Evolutionary conservation across 2,329 filamentous ascomycete species (phyloP), one percentile per base, ranked within the genome.

Genomic region (Exophiala bonariae): DNA sequence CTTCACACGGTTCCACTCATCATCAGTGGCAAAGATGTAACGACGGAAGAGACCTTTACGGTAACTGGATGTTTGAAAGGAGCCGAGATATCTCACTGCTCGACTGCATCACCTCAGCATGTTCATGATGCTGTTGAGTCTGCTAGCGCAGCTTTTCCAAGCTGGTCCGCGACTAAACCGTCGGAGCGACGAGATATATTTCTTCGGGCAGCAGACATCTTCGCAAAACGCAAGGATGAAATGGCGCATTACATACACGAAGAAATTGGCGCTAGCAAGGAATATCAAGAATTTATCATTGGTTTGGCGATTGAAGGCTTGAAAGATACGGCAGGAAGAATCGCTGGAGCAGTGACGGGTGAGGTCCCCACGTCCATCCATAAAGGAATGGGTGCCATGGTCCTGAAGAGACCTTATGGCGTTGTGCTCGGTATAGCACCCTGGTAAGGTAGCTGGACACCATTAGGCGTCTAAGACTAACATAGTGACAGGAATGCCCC

Each of bases 381-480:
- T 10, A 71, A 79, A 22, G 76, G 74, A 0, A 75, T 75, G 22
- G 73, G 70, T 40, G 87, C 83, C 0, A 72, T 93, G 55, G 70
- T 93, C 3, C 68, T 83, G 51, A 85, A 82, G 61, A 86, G 90
- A 66, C 88, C 89, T 0, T 89, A 81, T 57, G 89, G 89, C 1
- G 88, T 92, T 6, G 77, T 91, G 10, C 70, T 93, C 23, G 83
- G 81, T 3, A 89, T 95, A 65, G 86, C 85, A 3, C 87, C 89
- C 7, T 95, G 89, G 76, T 76, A 82, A 55, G 78, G 77, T 0
- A 26, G 23, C 6, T 11, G 11, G 23, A 11, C n/a, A n/a, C n/a
- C n/a, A n/a, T n/a, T n/a, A n/a, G n/a, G n/a, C n/a, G n/a, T n/a
- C n/a, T n/a, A n/a, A n/a, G n/a, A n/a, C n/a, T 28, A 3, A 88